A percentile compares a stretch with the other conserved stretches of the same genome.
phyloP scores from a whole-genome alignment of 345 rosid species.

The Viola odorata region DNA sequence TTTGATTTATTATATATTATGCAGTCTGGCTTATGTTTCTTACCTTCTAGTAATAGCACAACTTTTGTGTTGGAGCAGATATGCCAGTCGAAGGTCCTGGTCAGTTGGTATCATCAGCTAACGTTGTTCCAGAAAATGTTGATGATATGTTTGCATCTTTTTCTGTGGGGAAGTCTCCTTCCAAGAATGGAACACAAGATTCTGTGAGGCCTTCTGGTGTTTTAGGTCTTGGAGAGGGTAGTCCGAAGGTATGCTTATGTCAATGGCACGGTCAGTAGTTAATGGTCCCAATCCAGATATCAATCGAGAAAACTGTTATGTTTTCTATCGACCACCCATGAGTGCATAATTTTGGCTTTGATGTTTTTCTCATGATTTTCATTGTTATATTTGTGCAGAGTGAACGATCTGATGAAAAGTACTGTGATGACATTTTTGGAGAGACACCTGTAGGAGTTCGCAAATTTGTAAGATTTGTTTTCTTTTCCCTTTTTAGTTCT shows the following conservation, averaged over 20 bases:
- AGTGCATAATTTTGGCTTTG: slow-evolving; percentile 6
- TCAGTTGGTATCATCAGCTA: slow-evolving; percentile 19
- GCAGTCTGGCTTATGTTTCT: neutral
- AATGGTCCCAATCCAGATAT: too few relatives aligned
- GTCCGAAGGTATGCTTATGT: slow-evolving; percentile 63
- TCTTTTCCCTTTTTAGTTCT: neutral
- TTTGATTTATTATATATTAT: neutral
- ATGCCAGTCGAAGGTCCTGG: slow-evolving; percentile 21
- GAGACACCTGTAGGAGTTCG: slow-evolving; percentile 78
- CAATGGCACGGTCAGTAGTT: too few relatives aligned
- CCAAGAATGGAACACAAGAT: slow-evolving; percentile 36
- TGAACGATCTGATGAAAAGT: slow-evolving; percentile 70
- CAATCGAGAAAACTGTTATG: too few relatives aligned
- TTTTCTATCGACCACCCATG: too few relatives aligned
- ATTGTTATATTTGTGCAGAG: slow-evolving; percentile 49
- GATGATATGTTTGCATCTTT: slow-evolving; percentile 32
- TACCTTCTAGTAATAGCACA: neutral
- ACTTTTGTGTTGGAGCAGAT: slow-evolving; percentile 16
- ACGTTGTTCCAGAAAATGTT: slow-evolving; percentile 13
- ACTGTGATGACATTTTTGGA: slow-evolving; percentile 92
- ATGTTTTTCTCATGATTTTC: slow-evolving; percentile 11
- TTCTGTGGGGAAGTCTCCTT: slow-evolving; percentile 53
- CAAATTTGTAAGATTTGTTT: slow-evolving; percentile 38
- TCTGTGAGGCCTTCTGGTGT: slow-evolving; percentile 38
- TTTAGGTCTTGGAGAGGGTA: slow-evolving; percentile 88